Evolutionary conservation across 2,329 filamentous ascomycete genomes (phyloP).

Genomic region (Colletotrichum sp.): DNA sequence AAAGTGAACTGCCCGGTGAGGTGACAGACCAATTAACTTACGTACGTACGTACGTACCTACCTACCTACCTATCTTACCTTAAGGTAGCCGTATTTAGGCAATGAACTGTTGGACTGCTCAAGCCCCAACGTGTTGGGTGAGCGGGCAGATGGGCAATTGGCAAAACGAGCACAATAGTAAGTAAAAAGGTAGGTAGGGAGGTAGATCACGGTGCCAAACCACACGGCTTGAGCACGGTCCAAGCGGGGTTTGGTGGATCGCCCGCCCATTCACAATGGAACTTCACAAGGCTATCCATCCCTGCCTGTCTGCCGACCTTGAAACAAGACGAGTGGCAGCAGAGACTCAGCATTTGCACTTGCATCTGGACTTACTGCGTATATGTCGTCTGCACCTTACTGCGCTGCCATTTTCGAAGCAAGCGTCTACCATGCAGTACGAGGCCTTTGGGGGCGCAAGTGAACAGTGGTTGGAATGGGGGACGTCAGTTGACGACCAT

Average conservation of each 20-base stretch:
- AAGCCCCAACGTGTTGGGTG: background rate
- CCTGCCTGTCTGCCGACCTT: background rate
- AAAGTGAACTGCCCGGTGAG: background rate
- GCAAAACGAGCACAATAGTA: background rate
- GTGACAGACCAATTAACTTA: background rate
- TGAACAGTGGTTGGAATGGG: background rate
- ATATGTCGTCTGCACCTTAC: background rate
- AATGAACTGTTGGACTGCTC: background rate
- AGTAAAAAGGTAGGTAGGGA: background rate
- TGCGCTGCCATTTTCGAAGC: background rate
- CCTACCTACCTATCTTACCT: background rate
- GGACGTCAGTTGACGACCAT: background rate
- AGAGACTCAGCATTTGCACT: background rate
- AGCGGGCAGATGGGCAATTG: background rate
- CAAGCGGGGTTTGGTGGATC: background rate
- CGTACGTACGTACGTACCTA: background rate
- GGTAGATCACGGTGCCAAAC: background rate
- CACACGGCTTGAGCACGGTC: background rate
- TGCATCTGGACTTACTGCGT: background rate
- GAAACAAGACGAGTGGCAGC: conserved; percentile 11
- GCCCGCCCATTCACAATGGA: background rate
- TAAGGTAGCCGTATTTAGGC: background rate
- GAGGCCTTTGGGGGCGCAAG: background rate
- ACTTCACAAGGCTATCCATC: background rate
- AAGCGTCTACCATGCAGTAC: background rate